Percentiles rank a stretch among this genome's conserved stretches.
phyloP scores from a whole-genome alignment of 306 rosid genomes.

The Castanospermum australe region DNA sequence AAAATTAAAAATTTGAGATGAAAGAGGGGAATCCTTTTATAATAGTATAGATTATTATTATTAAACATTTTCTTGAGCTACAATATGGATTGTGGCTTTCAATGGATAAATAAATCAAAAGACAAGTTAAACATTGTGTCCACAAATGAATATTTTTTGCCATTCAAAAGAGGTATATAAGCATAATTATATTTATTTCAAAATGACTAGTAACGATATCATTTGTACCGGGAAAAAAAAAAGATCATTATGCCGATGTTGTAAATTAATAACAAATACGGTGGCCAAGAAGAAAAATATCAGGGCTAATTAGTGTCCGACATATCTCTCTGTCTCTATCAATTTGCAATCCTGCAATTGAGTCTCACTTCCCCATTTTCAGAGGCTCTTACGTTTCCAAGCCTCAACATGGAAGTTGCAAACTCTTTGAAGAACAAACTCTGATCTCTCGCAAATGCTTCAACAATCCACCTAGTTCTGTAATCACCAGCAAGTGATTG shows the following conservation, averaged over 20 bases:
- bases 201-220: neutral
- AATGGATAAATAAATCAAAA: neutral
- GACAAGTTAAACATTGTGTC: neutral
- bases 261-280: conserved; percentile 18
- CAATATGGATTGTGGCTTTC: no score
- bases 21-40: no score
- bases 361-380: conserved; percentile 63
- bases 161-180: conserved; percentile 8
- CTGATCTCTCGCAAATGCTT: conserved; percentile 63
- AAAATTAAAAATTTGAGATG: no score
- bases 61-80: no score
- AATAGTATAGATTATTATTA: no score
- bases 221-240: no score
- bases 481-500: conserved; percentile 57
- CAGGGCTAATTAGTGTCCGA: neutral
- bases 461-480: conserved; percentile 70
- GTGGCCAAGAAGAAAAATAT: conserved; percentile 14
- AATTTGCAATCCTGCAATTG: conserved; percentile 55
- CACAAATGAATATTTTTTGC: neutral
- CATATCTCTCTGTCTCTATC: conserved; percentile 13
- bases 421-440: conserved; percentile 62
- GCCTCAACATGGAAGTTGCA: conserved; percentile 66
- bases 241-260: neutral
- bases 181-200: conserved; percentile 27
- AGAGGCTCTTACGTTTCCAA: conserved; percentile 56